These are phyloP conservation scores for Sporodiniella umbellata DNA, from an alignment of 371 early-diverging fungal genomes.

Conservation along the genomic window DNA sequence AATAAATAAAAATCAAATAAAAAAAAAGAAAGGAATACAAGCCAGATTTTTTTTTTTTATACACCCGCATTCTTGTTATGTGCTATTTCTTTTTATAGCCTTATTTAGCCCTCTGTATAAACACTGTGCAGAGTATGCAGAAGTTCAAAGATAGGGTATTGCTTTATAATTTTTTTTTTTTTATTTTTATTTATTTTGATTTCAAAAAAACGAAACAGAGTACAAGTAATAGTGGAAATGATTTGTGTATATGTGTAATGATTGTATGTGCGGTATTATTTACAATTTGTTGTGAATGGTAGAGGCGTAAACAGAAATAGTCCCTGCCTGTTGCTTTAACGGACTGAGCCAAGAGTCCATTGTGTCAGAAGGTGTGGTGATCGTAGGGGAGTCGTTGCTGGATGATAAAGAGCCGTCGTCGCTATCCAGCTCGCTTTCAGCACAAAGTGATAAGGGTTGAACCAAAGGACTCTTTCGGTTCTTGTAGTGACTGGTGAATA, in stretches of 20 bases:
- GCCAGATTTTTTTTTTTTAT: no score
- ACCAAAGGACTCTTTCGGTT: constrained; percentile 17
- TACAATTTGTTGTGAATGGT: no score
- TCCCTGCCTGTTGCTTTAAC: not conserved
- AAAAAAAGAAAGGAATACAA: no score
- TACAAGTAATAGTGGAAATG: constrained; percentile 6
- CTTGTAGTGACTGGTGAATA: not conserved
- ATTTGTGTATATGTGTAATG: constrained; percentile 9
- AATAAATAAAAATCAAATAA: no score
- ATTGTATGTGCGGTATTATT: not conserved
- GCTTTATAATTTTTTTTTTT: no score
- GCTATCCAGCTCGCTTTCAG: not conserved
- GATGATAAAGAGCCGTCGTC: not conserved
- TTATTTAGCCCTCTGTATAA: no score
- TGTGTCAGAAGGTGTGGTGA: not conserved
- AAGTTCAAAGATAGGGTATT: no score
- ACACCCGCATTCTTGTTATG: no score
- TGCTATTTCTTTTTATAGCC: no score
- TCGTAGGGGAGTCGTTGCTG: not conserved
- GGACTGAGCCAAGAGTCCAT: not conserved
- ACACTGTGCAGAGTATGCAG: no score
- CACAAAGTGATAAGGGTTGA: constrained; percentile 11
- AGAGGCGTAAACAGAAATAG: not conserved
- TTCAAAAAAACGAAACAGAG: not conserved
- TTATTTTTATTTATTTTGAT: no score